Evolutionary conservation across 2,329 filamentous ascomycete species (phyloP), one percentile per base, ranked within the genome.

Genomic region (Pseudogymnoascus sp.): DNA sequence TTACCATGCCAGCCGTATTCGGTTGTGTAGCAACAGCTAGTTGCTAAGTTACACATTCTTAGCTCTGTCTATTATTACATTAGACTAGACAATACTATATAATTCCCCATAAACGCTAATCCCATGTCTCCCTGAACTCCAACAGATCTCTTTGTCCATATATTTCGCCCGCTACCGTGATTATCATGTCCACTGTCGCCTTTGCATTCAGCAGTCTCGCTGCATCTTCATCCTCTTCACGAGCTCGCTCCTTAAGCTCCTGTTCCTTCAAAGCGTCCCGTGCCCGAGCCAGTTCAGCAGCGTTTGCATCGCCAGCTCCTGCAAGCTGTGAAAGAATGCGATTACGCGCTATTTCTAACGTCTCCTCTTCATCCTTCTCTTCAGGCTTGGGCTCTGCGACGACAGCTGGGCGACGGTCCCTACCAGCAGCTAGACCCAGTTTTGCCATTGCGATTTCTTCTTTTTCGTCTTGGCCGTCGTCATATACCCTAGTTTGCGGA

Each of bases 91-190:
- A 61, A 61, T 61, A 61, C 40, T 7, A 29, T 54, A 42, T 42
- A 40, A 42, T 26, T 60, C 29, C 59, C n/a, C 34, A 5, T 18
- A 8, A 63, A 31, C 29, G 7, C 59, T 64, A 64, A 31, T 47
- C 67, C 81, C 83, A 85, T 16, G 76, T 64, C 64, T 88, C 83
- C 64, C 91, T 83, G 66, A 87, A 89, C 70, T 89, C 86, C 60
- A 97, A 81, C 66, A 97, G 76, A 75, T 97, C 93, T 67, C 88
- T 82, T 76, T 97, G 93, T 1, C 93, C 92, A 75, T 93, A 97
- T 68, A 90, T 86, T 76, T 96, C 92, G 69, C 91, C 93, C 59
- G 89, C 87, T 37, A 97, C 82, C 0, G 90, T 95, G 68, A 97
- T 79, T 62, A 97, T 90, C 91, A 96, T 96, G 76, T 96, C 93